A percentile compares a stretch with the other conserved stretches of the same genome.
Conservation (phyloP, 2,329 filamentous ascomycete species). For the Spiromastix sp. region DNA sequence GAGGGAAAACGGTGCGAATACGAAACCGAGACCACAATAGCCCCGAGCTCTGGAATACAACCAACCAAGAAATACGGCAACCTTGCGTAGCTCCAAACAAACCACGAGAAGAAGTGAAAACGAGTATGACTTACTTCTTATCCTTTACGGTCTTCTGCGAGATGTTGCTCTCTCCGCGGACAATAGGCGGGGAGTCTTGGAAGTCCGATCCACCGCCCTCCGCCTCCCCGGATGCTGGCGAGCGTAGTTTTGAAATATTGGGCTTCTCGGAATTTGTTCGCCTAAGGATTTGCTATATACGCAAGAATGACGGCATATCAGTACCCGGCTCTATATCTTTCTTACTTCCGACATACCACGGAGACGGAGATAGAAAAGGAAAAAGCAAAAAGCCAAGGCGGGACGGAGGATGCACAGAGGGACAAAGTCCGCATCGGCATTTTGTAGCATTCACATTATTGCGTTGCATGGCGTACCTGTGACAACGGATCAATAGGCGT, state of each 20-base stretch:
- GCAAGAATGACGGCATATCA: background rate
- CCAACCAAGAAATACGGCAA: background rate
- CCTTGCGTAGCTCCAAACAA: background rate
- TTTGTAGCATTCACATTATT: background rate
- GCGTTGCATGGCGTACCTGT: conserved; percentile 41
- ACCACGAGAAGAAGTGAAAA: conserved; percentile 5
- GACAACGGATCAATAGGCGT: conserved; percentile 53
- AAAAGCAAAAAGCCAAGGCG: too few relatives aligned
- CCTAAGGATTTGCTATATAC: conserved; percentile 50
- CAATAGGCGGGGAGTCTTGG: conserved; percentile 20
- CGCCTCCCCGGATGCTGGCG: conserved; percentile 31
- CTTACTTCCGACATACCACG: too few relatives aligned
- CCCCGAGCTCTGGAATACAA: background rate
- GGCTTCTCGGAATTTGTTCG: conserved; percentile 56
- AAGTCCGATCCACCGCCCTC: conserved; percentile 29
- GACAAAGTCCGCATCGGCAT: too few relatives aligned
- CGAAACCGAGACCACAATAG: background rate
- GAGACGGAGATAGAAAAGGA: too few relatives aligned
- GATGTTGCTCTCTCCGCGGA: conserved; percentile 6
- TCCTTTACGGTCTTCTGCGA: conserved; percentile 40
- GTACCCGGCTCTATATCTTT: too few relatives aligned
- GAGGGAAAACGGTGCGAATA: background rate
- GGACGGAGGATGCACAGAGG: too few relatives aligned
- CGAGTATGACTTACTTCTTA: conserved; percentile 49
- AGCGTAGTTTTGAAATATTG: conserved; percentile 36